Base-by-base conservation (phyloP, 75 land plant genomes). In the Ceratopteris richardii region DNA sequence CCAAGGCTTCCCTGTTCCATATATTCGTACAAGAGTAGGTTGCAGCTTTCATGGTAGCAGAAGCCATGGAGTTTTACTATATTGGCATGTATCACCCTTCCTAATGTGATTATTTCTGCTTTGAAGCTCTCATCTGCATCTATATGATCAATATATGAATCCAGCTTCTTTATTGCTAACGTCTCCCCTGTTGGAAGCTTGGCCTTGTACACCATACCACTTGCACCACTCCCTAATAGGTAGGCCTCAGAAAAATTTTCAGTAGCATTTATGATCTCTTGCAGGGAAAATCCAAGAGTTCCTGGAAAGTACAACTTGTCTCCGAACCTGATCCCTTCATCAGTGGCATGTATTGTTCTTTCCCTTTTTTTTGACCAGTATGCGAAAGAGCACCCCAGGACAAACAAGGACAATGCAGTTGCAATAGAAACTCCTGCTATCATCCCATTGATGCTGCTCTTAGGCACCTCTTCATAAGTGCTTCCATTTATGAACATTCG, bases 181-280 rank as follows among this genome's bases (percentile, higher is more conserved):
- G 66, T 64, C 43, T 66, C 51, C 0, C 75, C 67, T 36, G 75
- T 12, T 39, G 58, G 29, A 12, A 65, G 57, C 20, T 10, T 7
- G 7, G 71, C 84, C 58, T 72, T 76, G 62, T 69, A 70, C 16
- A 80, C 83, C 23, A 56, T 77, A 0, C 84, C 86, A 54, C 17
- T 60, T 25, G 71, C 77, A 25, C 86, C 86, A 24, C 0, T 36
- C n/a, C 86, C 86, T 53, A 83, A 56, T 22, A 75, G 51, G 30
- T 44, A 67, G 39, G 40, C 63, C 28, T 29, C 61, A 39, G 54
- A 36, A 54, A 83, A 83, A 43, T 68, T 70, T 0, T 74, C 64
- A 0, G 87, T 80, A 14, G 78, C 74, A 9, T 54, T 60, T 1
- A 70, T 19, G 1, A 83, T 73, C 3, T 80, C 80, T 7, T 36